Base-by-base conservation (phyloP, 2,329 filamentous ascomycete species). In the Calonectria pseudoreteaudii region DNA sequence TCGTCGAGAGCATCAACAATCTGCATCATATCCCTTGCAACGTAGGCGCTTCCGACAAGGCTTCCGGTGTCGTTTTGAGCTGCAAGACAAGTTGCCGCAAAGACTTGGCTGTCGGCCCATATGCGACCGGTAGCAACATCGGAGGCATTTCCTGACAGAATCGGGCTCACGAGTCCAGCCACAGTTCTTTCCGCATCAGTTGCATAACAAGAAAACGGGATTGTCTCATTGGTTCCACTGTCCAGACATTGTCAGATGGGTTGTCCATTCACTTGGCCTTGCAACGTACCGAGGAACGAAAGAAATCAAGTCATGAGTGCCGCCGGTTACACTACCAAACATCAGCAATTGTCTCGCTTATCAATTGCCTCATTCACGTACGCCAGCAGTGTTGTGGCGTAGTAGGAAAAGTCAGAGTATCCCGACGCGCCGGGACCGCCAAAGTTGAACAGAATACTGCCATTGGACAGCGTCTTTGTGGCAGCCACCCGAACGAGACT, bases 1-100 rank as follows among this genome's bases (percentile, higher is more conserved):
- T 84, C 83, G 1, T 78, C 81, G 8, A 86, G 79, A 1, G 86
- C 85, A 65, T 89, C 87, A 0, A 85, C 85, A 66, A 89, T 84
- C 7, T 78, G 69, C 70, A 88, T 84, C 74, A 88, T 81, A 71
- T 90, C 88, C 41, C 87, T 79, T 0, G 84, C 87, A 0, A 83
- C 82, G 73, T 86, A 88, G 0, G 85, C 84, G 0, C 86, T 88
- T 13, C 87, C 86, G 5, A 88, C 76, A 10, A 86, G 76, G 6
- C 68, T 66, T 1, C 83, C 86, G 0, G 78, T 85, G 3, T 84
- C 75, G 20, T 83, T 80, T 0, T 77, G 73, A 18, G 44, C 64
- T 2, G 47, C n/a, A 8, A 50, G 64, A 34, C 82, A 84, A 10
- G 44, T 64, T 20, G 80, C 69, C 4, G 72, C 75, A n/a, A 77